Evolutionary conservation across 2,329 filamentous ascomycete genomes (phyloP).

Genomic region (Nothopassalora personata): DNA sequence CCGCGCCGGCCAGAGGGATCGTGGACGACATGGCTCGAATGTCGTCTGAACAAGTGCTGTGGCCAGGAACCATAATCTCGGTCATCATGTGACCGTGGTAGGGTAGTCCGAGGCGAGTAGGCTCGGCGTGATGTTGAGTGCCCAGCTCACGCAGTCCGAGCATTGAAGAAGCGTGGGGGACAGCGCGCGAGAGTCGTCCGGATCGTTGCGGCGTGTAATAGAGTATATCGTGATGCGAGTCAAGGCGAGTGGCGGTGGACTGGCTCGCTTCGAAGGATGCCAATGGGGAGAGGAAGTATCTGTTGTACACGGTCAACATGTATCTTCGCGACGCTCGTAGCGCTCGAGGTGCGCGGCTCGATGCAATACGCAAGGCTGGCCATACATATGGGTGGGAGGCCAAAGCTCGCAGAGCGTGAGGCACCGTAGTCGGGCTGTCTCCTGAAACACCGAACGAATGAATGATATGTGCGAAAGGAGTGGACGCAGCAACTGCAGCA

Average conservation of each 20-base stretch:
- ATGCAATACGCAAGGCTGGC: conserved; percentile 3
- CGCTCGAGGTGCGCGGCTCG: background rate
- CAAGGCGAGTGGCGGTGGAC: background rate
- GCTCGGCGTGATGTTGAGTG: background rate
- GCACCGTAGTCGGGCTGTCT: conserved; percentile 11
- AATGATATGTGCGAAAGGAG: conserved; percentile 14
- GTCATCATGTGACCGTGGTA: conserved; percentile 21
- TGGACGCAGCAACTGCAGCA: conserved; percentile 17
- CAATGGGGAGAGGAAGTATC: background rate
- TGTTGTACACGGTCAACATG: background rate
- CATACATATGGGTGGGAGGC: conserved; percentile 16
- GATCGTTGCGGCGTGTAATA: background rate
- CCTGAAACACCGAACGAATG: conserved; percentile 6
- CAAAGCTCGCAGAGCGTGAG: conserved; percentile 19
- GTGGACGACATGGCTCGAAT: conserved; percentile 39
- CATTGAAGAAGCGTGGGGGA: background rate
- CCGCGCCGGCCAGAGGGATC: conserved; percentile 19
- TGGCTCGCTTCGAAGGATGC: background rate
- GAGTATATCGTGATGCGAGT: background rate
- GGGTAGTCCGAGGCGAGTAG: conserved; percentile 2
- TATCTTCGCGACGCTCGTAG: background rate
- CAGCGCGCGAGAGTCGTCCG: background rate
- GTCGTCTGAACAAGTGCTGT: conserved; percentile 24
- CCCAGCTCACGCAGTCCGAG: background rate
- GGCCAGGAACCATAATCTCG: conserved; percentile 23